Percentiles rank a stretch among this genome's conserved stretches.
These are phyloP conservation scores for Drechslerella coelobrocha DNA, from an alignment of 2,329 filamentous ascomycete genomes.

Conservation along the genomic window DNA sequence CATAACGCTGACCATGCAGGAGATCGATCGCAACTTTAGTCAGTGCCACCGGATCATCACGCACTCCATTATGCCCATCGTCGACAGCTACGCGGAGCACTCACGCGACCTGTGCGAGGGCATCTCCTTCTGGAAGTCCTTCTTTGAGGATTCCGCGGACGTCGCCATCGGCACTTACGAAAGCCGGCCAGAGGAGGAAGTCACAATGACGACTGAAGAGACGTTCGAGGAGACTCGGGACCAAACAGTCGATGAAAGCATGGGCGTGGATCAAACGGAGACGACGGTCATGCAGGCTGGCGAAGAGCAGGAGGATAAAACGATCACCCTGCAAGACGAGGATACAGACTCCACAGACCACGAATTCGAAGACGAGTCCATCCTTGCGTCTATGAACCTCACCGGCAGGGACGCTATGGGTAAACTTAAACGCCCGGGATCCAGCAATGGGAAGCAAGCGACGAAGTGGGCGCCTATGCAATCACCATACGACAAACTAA, in stretches of 20 bases:
- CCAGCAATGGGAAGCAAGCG: constrained; percentile 54
- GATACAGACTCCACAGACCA: constrained; percentile 53
- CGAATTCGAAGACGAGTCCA: constrained; percentile 66
- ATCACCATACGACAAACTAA: constrained; percentile 78
- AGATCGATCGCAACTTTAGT: constrained; percentile 99
- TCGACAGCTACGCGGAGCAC: constrained; percentile 94
- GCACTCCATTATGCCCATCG: constrained; percentile 85
- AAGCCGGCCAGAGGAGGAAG: constrained; percentile 71
- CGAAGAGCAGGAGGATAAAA: constrained; percentile 11
- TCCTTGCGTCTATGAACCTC: constrained; percentile 70
- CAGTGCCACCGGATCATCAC: constrained; percentile 96
- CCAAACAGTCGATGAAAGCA: constrained; percentile 54
- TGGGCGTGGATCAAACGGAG: constrained; percentile 46
- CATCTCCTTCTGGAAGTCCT: constrained; percentile 92
- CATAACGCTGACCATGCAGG: constrained; percentile 95
- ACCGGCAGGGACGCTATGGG: constrained; percentile 61
- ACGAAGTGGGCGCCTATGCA: constrained; percentile 70
- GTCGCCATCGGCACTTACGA: constrained; percentile 95
- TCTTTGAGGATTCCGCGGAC: constrained; percentile 98
- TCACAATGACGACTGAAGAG: constrained; percentile 58
- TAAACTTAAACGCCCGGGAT: constrained; percentile 60
- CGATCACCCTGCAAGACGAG: constrained; percentile 54
- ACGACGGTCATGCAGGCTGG: constrained; percentile 32
- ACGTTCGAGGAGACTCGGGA: constrained; percentile 61
- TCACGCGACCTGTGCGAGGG: constrained; percentile 95